These are phyloP conservation scores for Thermomyces lanuginosus DNA, from an alignment of 2,329 filamentous ascomycete species.

Conservation along the genomic window DNA sequence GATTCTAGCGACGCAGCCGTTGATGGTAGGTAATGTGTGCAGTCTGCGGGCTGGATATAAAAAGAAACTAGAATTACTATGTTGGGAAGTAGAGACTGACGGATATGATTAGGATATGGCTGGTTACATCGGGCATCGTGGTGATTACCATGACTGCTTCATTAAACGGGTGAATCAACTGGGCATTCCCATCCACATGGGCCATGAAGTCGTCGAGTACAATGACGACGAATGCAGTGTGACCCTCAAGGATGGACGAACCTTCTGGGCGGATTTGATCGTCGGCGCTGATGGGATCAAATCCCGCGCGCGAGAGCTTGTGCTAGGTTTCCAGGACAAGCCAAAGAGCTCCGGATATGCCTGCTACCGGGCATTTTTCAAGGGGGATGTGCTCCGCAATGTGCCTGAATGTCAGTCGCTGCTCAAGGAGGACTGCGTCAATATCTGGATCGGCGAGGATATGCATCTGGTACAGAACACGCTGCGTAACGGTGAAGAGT, in stretches of 20 bases:
- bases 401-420: constrained; percentile 21
- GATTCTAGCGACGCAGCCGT: constrained; percentile 5
- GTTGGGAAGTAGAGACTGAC: not conserved
- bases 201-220: constrained; percentile 5
- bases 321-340: constrained; percentile 6
- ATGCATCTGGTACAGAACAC: constrained; percentile 32
- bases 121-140: constrained; percentile 5
- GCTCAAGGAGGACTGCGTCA: constrained; percentile 34
- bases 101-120: constrained; percentile 2
- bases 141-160: constrained; percentile 5
- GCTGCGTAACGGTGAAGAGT: constrained; percentile 35
- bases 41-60: no score
- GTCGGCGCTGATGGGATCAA: constrained; percentile 11
- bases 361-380: constrained; percentile 5
- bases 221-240: constrained; percentile 9
- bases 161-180: constrained; percentile 4
- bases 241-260: constrained; percentile 5
- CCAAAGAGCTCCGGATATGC: constrained; percentile 5
- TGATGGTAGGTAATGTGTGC: constrained; percentile 3
- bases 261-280: constrained; percentile 8
- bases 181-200: constrained; percentile 5
- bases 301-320: constrained; percentile 8
- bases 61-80: no score
- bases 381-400: constrained; percentile 6
- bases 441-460: constrained; percentile 30